A percentile compares a stretch with the other conserved stretches of the same genome.
These are phyloP conservation scores for Serendipita sp. DNA, from an alignment of 768 basidiomycete genomes.

Conservation along the genomic window DNA sequence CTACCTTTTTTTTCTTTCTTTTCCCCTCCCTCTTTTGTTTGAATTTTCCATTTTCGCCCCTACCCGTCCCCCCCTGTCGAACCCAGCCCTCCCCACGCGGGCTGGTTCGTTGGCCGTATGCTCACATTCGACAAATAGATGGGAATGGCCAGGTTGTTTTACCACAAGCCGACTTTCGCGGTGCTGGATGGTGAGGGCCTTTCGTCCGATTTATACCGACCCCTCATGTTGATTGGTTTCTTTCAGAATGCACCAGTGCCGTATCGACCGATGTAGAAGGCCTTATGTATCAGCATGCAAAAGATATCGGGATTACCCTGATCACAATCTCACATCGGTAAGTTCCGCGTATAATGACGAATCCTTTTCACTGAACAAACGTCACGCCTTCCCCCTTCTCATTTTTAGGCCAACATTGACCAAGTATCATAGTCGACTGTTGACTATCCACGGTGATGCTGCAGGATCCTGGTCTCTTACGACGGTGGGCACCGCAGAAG, in stretches of 20 bases:
- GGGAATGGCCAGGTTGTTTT: conserved; percentile 86
- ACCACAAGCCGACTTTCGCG: conserved; percentile 68
- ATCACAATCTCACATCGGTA: conserved; percentile 84
- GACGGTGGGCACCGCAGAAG: conserved; percentile 55
- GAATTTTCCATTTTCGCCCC: too few species aligned
- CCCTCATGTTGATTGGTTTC: not conserved
- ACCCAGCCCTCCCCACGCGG: not conserved
- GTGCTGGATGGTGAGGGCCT: conserved; percentile 59
- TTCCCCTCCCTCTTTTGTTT: conserved; percentile 6
- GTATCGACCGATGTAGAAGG: conserved; percentile 95
- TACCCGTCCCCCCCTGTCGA: not conserved
- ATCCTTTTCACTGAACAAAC: not conserved
- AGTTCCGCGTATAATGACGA: conserved; percentile 12
- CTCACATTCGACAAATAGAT: conserved; percentile 31
- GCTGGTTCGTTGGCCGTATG: not conserved
- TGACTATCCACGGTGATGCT: conserved; percentile 61
- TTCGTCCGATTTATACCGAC: not conserved
- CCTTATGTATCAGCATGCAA: conserved; percentile 86
- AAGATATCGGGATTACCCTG: conserved; percentile 74
- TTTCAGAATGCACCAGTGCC: conserved; percentile 78
- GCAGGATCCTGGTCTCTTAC: conserved; percentile 56
- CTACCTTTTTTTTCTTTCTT: not conserved
- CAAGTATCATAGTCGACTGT: conserved; percentile 78
- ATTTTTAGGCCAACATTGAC: conserved; percentile 53
- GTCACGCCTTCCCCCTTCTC: not conserved